Base-by-base conservation (phyloP, 768 basidiomycete genomes). In the Rhizopogon vulgaris region DNA sequence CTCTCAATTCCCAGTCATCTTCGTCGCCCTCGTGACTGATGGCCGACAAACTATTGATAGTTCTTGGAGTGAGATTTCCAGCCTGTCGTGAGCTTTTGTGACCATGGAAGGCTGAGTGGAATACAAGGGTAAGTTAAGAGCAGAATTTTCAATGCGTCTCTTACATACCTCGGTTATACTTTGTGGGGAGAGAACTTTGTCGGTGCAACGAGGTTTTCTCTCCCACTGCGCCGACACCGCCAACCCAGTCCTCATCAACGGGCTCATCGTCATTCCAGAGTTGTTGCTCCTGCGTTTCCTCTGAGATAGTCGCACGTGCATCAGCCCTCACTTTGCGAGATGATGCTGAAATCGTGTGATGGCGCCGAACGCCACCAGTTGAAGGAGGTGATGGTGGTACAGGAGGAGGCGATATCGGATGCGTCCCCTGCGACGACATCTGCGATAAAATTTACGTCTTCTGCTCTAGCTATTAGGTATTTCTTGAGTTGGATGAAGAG, bases 1-100 rank as follows among this genome's bases (percentile, higher is more conserved):
- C 78, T 17, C 75, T 69, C 67, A 84, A 76, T 38, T 89, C 87
- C 90, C 90, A 93, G 51, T 89, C 86, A 57, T 91, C 90, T 64
- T 93, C 90, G 54, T 90, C 90, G 58, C 85, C 88, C 59, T 93
- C 90, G 61, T 89, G 85, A 38, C 88, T 89, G 68, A 93, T 92
- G 50, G 87, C 87, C 34, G 86, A 80, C 49, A 93, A 80, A 66
- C 87, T 91, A 61, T 90, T 91, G 68, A 91, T 73, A 22, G 80
- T 79, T 53, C 87, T 83, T 32, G 86, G 85, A 24, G 87, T 85
- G 56, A 77, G 63, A 59, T 72, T 84, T 25, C 85, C 85, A 10
- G 80, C 62, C 61, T 81, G 70, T 52, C 69, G 81, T 49, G 78
- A 69, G 8, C 71, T 68, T 46, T 45, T 45, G 53, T 77, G 72